Evolutionary conservation across 441 rosid species (phyloP), one percentile per base, ranked within the genome.

Genomic region (Gossypium schwendimanii): DNA sequence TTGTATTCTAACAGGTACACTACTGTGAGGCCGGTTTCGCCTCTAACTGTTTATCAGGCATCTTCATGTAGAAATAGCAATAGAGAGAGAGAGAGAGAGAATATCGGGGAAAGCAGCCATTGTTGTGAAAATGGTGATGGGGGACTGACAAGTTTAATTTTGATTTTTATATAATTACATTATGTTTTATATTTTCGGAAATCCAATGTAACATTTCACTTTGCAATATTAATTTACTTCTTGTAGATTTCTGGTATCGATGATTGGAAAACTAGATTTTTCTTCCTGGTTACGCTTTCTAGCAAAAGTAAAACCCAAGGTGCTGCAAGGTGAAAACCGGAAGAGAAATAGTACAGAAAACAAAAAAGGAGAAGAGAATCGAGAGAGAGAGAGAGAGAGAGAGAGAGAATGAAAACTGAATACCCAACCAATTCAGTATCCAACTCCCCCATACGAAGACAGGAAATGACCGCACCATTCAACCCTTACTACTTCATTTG

Each of bases 11-110:
- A 73, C 84, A 41, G 59, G 66, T 53, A 47, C 28, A 64, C 65
- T 62, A 57, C 58, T 58, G 63, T 53, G 62, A 63, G 21, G 73
- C 78, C 57, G 58, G 52, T 73, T 70, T n/a, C 18, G 64, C 75
- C 69, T 63, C 76, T 58, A 72, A 75, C 69, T 28, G 73, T 60
- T 77, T 74, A 61, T 79, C 53, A 7, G 63, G 55, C 66, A 10
- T 72, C 60, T 15, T 55, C 45, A 6, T 58, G 47, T 59, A 62
- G 61, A 76, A 72, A 28, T 74, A 26, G 28, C 23, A 78, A 36
- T 58, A 75, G 59, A 12, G 26, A 24, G 26, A 73, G 60, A 12
- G 50, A 24, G 53, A 28, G 31, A 57, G 74, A 72, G 77, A 64
- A n/a, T 31, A 61, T 71, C 24, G 21, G 18, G 70, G 20, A 24